Percentiles rank a stretch among this genome's conserved stretches.
Conservation (phyloP, 352 stramenopile species). For the Phytophthora tentaculata region DNA sequence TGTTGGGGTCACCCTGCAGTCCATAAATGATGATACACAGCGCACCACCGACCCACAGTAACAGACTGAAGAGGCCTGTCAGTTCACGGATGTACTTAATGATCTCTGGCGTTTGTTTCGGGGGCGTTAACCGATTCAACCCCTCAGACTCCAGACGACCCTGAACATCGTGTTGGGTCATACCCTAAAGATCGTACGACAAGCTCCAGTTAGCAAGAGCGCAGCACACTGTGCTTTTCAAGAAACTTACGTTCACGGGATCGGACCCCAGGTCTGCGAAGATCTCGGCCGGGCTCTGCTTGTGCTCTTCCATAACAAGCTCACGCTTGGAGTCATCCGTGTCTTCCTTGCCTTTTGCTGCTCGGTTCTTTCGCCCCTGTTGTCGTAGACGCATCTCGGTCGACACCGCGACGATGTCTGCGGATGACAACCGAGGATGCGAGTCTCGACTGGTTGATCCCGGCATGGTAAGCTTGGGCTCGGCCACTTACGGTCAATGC, state of each 20-base stretch:
- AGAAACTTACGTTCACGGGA: slow-evolving; percentile 46
- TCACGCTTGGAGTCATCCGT: slow-evolving; percentile 79
- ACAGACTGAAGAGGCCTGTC: slow-evolving; percentile 72
- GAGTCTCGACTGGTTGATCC: slow-evolving; percentile 35
- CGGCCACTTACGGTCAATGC: slow-evolving; percentile 9
- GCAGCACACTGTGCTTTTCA: not conserved
- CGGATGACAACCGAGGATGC: slow-evolving; percentile 73
- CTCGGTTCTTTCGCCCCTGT: slow-evolving; percentile 57
- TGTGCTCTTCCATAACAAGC: slow-evolving; percentile 85
- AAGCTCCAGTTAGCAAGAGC: slow-evolving; percentile 3
- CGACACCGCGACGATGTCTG: slow-evolving; percentile 84
- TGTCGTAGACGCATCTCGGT: slow-evolving; percentile 81
- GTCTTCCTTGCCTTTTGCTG: slow-evolving; percentile 56
- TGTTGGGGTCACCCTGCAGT: slow-evolving; percentile 73
- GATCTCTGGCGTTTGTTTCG: slow-evolving; percentile 76
- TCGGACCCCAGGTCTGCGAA: slow-evolving; percentile 71
- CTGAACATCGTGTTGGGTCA: slow-evolving; percentile 66
- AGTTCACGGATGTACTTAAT: slow-evolving; percentile 81
- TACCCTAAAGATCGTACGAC: slow-evolving; percentile 45
- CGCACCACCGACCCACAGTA: slow-evolving; percentile 69
- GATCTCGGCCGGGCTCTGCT: slow-evolving; percentile 70
- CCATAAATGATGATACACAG: slow-evolving; percentile 73
- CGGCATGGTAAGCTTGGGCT: slow-evolving; percentile 27
- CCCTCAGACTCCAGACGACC: slow-evolving; percentile 64
- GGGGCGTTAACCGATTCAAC: slow-evolving; percentile 67